phyloP scores from a whole-genome alignment of 805 yeast genomes.

The Yamadazyma takamatsuzukensis region DNA sequence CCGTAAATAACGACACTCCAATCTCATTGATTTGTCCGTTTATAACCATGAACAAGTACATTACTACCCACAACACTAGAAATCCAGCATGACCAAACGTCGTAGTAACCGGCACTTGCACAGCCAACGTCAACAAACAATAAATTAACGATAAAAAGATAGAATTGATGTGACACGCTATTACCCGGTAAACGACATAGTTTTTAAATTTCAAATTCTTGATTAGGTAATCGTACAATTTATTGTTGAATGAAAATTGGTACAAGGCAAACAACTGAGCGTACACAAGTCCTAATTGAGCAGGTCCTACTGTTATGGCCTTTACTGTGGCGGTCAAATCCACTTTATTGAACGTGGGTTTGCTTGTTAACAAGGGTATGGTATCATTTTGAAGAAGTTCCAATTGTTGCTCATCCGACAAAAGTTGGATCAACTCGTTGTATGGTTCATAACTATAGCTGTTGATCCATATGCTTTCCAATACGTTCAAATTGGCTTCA shows the following conservation, averaged over 20 bases:
- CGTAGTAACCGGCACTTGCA: constrained; percentile 20
- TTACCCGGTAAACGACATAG: constrained; percentile 23
- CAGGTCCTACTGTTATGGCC: constrained; percentile 27
- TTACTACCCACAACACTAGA: constrained; percentile 29
- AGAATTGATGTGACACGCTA: constrained; percentile 28
- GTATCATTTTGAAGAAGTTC: constrained; percentile 14
- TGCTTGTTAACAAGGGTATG: constrained; percentile 14
- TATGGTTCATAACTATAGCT: constrained; percentile 17
- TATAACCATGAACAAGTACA: constrained; percentile 26
- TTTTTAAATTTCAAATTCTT: constrained; percentile 19
- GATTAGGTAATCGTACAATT: constrained; percentile 19
- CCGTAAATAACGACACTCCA: constrained; percentile 17
- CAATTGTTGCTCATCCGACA: constrained; percentile 14
- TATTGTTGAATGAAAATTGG: constrained; percentile 30
- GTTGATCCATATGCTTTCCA: constrained; percentile 20
- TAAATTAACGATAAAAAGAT: constrained; percentile 27
- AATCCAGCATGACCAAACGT: constrained; percentile 31
- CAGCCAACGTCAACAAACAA: constrained; percentile 27
- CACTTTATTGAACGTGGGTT: constrained; percentile 19
- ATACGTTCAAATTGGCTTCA: constrained; percentile 16
- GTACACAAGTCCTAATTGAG: constrained; percentile 30
- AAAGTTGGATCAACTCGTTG: constrained; percentile 13
- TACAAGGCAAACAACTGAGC: constrained; percentile 31
- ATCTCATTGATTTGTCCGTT: constrained; percentile 26
- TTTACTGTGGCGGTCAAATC: constrained; percentile 19